Evolutionary conservation across 257 asterid species (phyloP).

Genomic region (Catharanthus roseus): DNA sequence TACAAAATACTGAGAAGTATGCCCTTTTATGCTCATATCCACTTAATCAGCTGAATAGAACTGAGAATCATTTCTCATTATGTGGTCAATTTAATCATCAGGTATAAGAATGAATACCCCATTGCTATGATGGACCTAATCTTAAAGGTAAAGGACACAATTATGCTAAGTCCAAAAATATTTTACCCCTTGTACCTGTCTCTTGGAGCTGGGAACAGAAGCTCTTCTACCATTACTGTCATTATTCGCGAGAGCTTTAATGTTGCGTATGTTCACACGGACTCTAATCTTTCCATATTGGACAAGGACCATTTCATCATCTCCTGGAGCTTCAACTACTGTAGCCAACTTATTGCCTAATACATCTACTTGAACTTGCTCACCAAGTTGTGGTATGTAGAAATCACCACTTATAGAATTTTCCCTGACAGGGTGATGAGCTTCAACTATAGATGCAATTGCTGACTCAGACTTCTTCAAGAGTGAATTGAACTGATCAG

Average conservation of each 20-base stretch:
- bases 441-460: constrained; percentile 56
- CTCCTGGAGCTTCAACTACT: constrained; percentile 71
- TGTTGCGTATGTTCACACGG: constrained; percentile 39
- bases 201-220: constrained; percentile 35
- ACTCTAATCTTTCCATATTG: constrained; percentile 76
- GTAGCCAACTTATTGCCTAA: constrained; percentile 78
- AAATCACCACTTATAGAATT: constrained; percentile 24
- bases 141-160: neutral
- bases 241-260: constrained; percentile 33
- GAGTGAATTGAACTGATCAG: constrained; percentile 39
- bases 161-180: neutral
- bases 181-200: constrained; percentile 35
- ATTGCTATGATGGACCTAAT: neutral
- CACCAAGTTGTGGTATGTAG: constrained; percentile 60
- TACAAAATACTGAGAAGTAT: no score
- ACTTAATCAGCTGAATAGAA: no score
- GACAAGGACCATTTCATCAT: constrained; percentile 69
- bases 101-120: neutral
- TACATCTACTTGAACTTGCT: constrained; percentile 51
- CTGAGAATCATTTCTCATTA: no score
- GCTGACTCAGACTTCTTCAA: constrained; percentile 65
- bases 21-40: no score
- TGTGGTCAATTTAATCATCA: neutral
- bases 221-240: constrained; percentile 27
- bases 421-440: constrained; percentile 45